Evolutionary conservation across 1,284 basidiomycete species (phyloP).

Genomic region (Irpex lacteus): DNA sequence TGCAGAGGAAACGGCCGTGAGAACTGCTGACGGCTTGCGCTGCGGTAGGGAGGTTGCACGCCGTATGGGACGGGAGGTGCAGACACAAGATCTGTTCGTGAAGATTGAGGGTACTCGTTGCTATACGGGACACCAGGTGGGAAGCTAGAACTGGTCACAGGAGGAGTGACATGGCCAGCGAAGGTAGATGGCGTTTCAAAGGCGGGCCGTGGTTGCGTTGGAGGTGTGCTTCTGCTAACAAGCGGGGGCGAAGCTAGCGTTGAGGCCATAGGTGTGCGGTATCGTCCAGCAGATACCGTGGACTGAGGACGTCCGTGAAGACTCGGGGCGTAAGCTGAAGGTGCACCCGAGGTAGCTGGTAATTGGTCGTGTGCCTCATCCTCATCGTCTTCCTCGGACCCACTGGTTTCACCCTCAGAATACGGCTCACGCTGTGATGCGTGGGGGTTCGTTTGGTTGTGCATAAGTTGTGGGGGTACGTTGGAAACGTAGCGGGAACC

Average conservation of each 20-base stretch:
- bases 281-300: slow-evolving; percentile 68
- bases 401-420: slow-evolving; percentile 16
- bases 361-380: slow-evolving; percentile 49
- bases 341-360: slow-evolving; percentile 31
- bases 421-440: not conserved
- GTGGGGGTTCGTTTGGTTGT: slow-evolving; percentile 11
- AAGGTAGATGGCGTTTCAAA: slow-evolving; percentile 76
- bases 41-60: slow-evolving; percentile 29
- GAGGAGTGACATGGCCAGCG: slow-evolving; percentile 39
- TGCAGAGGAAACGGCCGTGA: slow-evolving; percentile 31
- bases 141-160: slow-evolving; percentile 21
- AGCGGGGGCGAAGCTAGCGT: slow-evolving; percentile 53
- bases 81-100: slow-evolving; percentile 30
- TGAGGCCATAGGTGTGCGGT: slow-evolving; percentile 74
- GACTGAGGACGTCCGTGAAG: slow-evolving; percentile 62
- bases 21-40: slow-evolving; percentile 30
- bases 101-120: slow-evolving; percentile 21
- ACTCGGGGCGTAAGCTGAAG: slow-evolving; percentile 31
- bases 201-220: slow-evolving; percentile 63
- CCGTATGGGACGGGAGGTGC: slow-evolving; percentile 24
- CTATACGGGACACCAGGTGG: slow-evolving; percentile 32
- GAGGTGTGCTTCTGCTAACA: slow-evolving; percentile 33
- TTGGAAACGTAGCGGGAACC: slow-evolving; percentile 23
- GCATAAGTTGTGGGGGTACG: slow-evolving; percentile 20
- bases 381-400: slow-evolving; percentile 27